A percentile compares a stretch with the other conserved stretches of the same genome.
These are phyloP conservation scores for Sclerotinia sclerotiorum DNA, from an alignment of 2,329 filamentous ascomycete genomes.

Conservation along the genomic window DNA sequence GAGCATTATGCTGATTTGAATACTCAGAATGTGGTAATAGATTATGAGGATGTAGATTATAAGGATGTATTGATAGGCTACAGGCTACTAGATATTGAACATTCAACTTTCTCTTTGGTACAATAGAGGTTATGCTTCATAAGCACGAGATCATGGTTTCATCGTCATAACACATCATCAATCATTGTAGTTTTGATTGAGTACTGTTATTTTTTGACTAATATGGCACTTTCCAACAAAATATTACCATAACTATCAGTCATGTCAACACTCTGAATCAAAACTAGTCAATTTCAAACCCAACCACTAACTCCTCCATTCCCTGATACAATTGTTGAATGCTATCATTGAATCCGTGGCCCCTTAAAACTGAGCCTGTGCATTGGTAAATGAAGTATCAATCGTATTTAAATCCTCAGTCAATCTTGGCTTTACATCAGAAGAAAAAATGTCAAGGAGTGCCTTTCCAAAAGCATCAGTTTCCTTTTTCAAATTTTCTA, in stretches of 20 bases:
- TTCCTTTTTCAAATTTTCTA: conserved; percentile 23
- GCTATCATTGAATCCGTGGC: neutral
- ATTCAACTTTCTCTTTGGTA: neutral
- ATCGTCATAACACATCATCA: neutral
- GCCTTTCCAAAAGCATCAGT: conserved; percentile 25
- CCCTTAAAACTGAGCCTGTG: neutral
- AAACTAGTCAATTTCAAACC: neutral
- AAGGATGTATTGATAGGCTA: no score
- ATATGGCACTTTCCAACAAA: neutral
- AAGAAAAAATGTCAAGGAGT: conserved; percentile 27
- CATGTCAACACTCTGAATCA: neutral
- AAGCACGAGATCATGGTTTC: neutral
- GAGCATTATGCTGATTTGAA: no score
- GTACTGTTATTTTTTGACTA: neutral
- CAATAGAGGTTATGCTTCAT: neutral
- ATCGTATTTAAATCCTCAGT: neutral
- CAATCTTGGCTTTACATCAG: conserved; percentile 22
- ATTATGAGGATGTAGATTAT: neutral
- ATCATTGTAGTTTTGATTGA: neutral
- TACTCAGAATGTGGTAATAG: no score
- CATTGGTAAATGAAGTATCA: neutral
- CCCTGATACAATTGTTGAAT: neutral
- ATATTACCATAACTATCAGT: neutral
- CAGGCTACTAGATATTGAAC: neutral
- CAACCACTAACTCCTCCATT: neutral